phyloP scores from a whole-genome alignment of 2,329 filamentous ascomycete species.

The Cordyceps pruinosa region DNA sequence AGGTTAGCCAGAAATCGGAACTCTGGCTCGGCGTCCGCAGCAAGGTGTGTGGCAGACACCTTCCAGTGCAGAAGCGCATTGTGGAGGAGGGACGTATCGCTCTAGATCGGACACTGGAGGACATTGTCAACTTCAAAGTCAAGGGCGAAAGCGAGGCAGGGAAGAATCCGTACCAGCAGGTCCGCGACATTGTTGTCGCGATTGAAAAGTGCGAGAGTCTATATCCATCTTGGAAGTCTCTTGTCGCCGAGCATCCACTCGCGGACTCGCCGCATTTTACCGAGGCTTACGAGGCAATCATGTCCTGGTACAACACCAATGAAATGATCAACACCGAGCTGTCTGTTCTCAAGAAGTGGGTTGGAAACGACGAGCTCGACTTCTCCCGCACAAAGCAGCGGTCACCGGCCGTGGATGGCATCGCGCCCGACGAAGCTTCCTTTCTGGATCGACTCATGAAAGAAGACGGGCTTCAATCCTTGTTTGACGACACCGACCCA shows the following conservation, averaged over 20 bases:
- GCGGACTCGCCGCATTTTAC: conserved; percentile 71
- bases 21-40: conserved; percentile 87
- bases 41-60: conserved; percentile 72
- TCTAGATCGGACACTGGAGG: conserved; percentile 70
- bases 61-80: conserved; percentile 78
- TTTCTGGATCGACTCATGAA: conserved; percentile 94
- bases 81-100: conserved; percentile 75
- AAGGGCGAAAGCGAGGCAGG: conserved; percentile 89
- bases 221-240: conserved; percentile 71
- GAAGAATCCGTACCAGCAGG: conserved; percentile 80
- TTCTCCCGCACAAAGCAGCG: conserved; percentile 70
- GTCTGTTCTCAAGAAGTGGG: conserved; percentile 87
- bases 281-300: conserved; percentile 79
- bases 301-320: conserved; percentile 96
- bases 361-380: conserved; percentile 91
- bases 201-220: conserved; percentile 83
- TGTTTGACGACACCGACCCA: conserved; percentile 64
- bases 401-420: conserved; percentile 57
- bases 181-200: conserved; percentile 80
- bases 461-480: conserved; percentile 85
- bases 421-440: conserved; percentile 77
- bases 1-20: conserved; percentile 65
- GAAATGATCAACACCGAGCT: conserved; percentile 94
- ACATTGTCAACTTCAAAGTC: conserved; percentile 88
- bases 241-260: conserved; percentile 68